Base-by-base conservation (phyloP, 768 basidiomycete genomes). In the Cubamyces sp. region DNA sequence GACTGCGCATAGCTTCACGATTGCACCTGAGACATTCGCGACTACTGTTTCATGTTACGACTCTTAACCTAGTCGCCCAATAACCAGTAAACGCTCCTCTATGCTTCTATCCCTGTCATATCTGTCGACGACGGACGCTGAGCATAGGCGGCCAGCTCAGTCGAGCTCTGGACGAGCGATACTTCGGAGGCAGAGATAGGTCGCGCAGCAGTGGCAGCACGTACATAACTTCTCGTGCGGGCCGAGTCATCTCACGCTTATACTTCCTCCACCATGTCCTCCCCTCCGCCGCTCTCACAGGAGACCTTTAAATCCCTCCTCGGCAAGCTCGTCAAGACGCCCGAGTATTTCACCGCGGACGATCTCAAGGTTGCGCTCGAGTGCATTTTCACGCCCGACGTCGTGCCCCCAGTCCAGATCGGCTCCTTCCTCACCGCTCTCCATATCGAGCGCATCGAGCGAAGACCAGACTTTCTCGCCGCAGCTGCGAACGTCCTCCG, bases 351-450 rank as follows among this genome's bases (percentile, higher is more conserved):
- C 81, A 85, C 83, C 48, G 77, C 89, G 0, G 81, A 84, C 19
- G 94, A 98, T 73, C 83, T 94, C 56, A 83, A 82, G 58, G 68
- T 76, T 25, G 87, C 93, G 8, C 85, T 98, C 58, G 79, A 89
- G 61, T 89, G 91, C 74, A 75, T 94, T 49, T 84, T 92, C 71
- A 84, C 83, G 0, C 87, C 88, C 1, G 79, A 86, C 55, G 77
- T 80, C 46, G 79, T 88, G 0, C 82, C 81, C 9, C 87, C 90
- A 0, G 79, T 84, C 0, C 94, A 98, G 71, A 85, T 95, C 57
- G 95, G 94, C 19, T 88, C 95, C 1, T 96, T 98, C 74, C 79
- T 99, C 49, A 88, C 92, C 0, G 93, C 94, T 3, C 76, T 94
- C 41, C 92, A 95, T 60, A 78, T 94, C 55, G 85, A 90, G 50